phyloP scores from a whole-genome alignment of 2,329 filamentous ascomycete genomes.

The Hypoxylon sp. region DNA sequence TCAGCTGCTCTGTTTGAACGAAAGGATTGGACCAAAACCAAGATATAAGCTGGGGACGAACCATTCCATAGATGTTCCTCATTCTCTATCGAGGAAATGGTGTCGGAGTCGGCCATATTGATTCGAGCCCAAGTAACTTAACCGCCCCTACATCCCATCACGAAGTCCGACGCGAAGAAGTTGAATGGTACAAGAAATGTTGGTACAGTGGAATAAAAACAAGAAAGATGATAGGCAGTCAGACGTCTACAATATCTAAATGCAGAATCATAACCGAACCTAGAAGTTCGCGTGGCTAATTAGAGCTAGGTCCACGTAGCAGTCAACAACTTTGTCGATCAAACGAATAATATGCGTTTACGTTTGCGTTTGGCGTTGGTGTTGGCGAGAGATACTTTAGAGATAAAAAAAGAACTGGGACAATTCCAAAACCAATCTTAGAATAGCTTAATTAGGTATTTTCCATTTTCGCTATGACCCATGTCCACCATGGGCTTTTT shows the following conservation, averaged over 20 bases:
- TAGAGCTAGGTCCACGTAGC: too few species aligned
- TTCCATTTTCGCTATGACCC: constrained; percentile 20
- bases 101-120: constrained; percentile 71
- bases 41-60: constrained; percentile 54
- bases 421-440: constrained; percentile 3
- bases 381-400: not conserved
- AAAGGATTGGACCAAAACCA: not conserved
- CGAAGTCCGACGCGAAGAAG: constrained; percentile 28
- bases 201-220: constrained; percentile 16
- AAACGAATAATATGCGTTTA: too few species aligned
- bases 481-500: too few species aligned
- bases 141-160: constrained; percentile 41
- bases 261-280: constrained; percentile 30
- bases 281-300: constrained; percentile 14
- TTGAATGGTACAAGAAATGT: constrained; percentile 2
- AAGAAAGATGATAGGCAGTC: constrained; percentile 17
- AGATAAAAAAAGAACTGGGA: constrained; percentile 9
- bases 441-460: constrained; percentile 10
- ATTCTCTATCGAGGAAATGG: constrained; percentile 73
- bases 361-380: constrained; percentile 15
- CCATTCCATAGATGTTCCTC: constrained; percentile 92
- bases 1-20: constrained; percentile 6
- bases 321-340: too few species aligned
- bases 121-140: constrained; percentile 34
- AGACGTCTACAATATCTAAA: constrained; percentile 4